phyloP scores from a whole-genome alignment of 2,329 filamentous ascomycete genomes.

The Talaromyces piceae region DNA sequence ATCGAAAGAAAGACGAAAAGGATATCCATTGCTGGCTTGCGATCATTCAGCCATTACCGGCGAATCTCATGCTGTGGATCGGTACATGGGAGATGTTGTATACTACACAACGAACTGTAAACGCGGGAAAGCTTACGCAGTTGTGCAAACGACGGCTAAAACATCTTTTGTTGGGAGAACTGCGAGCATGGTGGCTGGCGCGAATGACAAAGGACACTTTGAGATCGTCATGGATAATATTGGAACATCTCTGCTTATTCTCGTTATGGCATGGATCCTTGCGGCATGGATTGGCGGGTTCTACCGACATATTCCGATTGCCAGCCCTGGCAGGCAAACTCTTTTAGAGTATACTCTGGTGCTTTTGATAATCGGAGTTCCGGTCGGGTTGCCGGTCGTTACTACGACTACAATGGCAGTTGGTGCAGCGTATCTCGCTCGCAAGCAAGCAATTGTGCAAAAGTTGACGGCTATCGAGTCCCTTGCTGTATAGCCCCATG shows the following conservation, averaged over 20 bases:
- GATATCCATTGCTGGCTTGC: conserved; percentile 60
- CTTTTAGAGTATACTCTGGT: conserved; percentile 62
- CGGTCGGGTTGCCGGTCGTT: conserved; percentile 71
- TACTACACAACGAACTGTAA: conserved; percentile 79
- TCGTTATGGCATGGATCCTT: conserved; percentile 71
- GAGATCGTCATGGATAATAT: conserved; percentile 79
- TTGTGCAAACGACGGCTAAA: conserved; percentile 60
- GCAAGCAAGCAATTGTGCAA: conserved; percentile 72
- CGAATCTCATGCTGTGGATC: conserved; percentile 65
- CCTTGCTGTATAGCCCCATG: conserved; percentile 46
- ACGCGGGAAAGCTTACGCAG: conserved; percentile 66
- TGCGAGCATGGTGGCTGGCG: conserved; percentile 63
- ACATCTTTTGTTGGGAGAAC: conserved; percentile 71
- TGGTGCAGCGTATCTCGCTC: conserved; percentile 67
- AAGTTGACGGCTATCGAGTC: conserved; percentile 74
- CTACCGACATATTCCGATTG: conserved; percentile 61
- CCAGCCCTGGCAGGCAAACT: conserved; percentile 49
- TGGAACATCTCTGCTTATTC: conserved; percentile 62
- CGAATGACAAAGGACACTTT: conserved; percentile 69
- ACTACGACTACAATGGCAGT: conserved; percentile 72
- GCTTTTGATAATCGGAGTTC: conserved; percentile 70
- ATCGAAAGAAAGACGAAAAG: conserved; percentile 35
- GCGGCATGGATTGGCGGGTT: conserved; percentile 71
- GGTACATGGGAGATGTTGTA: conserved; percentile 62
- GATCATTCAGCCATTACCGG: conserved; percentile 77